A percentile compares a stretch with the other conserved stretches of the same genome.
Conservation (phyloP, 2,329 filamentous ascomycete genomes). For the Apiospora aurea region DNA sequence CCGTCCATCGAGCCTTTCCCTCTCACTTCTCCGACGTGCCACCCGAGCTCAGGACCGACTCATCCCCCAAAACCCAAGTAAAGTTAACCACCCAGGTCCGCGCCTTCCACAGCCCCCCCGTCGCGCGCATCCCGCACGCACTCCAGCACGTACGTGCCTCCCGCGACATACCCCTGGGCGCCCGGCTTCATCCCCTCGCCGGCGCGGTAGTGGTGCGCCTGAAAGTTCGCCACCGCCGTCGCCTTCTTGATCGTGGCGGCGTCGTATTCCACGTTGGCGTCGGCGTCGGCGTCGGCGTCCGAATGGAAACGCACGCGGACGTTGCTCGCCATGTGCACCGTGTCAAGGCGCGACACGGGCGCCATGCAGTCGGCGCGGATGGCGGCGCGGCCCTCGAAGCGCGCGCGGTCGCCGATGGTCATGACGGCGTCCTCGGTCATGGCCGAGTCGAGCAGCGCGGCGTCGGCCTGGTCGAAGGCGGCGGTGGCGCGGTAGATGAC, state of each 20-base stretch:
- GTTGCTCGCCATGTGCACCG: constrained; percentile 6
- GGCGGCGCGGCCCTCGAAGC: neutral
- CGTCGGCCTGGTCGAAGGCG: constrained; percentile 15
- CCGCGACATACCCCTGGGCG: neutral
- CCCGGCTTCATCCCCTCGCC: constrained; percentile 8
- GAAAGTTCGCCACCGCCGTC: neutral
- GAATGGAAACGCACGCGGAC: neutral
- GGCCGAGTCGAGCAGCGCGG: constrained; percentile 7
- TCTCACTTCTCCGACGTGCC: neutral
- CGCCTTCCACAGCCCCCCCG: neutral
- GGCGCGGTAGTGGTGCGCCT: constrained; percentile 15
- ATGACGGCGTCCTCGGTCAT: neutral
- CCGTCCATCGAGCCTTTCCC: too few species aligned
- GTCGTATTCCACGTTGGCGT: neutral
- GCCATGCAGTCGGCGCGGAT: neutral
- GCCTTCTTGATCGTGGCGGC: neutral
- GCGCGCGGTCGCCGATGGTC: neutral
- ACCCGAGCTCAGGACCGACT: neutral
- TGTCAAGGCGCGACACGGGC: constrained; percentile 8
- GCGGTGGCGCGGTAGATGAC: constrained; percentile 18
- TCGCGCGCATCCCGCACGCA: neutral
- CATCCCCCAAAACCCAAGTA: constrained; percentile 1
- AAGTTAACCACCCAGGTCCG: neutral
- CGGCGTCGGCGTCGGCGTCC: neutral
- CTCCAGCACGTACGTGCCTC: neutral